A percentile compares a stretch with the other conserved stretches of the same genome.
Conservation (phyloP, 2,329 filamentous ascomycete species). For the Fusarium oligoseptatum region DNA sequence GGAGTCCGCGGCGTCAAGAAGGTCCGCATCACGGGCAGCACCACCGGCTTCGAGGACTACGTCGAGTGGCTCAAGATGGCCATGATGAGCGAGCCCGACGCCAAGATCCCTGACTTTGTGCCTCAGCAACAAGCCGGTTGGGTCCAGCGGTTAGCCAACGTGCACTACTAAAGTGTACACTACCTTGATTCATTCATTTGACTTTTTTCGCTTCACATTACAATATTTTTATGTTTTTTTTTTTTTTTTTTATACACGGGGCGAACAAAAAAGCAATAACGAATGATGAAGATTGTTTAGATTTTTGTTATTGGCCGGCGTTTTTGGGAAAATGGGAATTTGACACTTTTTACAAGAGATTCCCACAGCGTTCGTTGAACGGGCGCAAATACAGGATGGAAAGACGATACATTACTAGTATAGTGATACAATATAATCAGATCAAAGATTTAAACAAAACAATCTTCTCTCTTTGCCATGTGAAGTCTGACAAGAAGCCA, state of each 20-base stretch:
- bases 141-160: constrained; percentile 40
- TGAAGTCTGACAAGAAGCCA: not conserved
- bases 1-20: constrained; percentile 56
- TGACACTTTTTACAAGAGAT: not conserved
- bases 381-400: constrained; percentile 4
- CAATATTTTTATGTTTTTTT: not conserved
- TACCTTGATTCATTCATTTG: not conserved
- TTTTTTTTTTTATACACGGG: too few relatives aligned
- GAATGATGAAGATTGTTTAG: constrained; percentile 25
- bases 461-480: not conserved
- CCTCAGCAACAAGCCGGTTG: constrained; percentile 38
- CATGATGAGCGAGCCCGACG: constrained; percentile 51
- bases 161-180: constrained; percentile 35
- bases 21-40: constrained; percentile 54
- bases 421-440: constrained; percentile 2
- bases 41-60: constrained; percentile 59
- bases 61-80: constrained; percentile 54
- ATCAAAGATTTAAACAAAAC: not conserved
- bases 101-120: constrained; percentile 37
- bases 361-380: constrained; percentile 12
- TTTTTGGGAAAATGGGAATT: constrained; percentile 7
- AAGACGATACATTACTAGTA: not conserved
- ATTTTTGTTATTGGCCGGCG: constrained; percentile 24
- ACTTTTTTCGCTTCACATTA: constrained; percentile 1
- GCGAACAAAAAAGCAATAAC: constrained; percentile 31